Percentiles rank a stretch among this genome's conserved stretches.
These are phyloP conservation scores for Caloboletus firmus DNA, from an alignment of 1,284 basidiomycete genomes.

Conservation along the genomic window DNA sequence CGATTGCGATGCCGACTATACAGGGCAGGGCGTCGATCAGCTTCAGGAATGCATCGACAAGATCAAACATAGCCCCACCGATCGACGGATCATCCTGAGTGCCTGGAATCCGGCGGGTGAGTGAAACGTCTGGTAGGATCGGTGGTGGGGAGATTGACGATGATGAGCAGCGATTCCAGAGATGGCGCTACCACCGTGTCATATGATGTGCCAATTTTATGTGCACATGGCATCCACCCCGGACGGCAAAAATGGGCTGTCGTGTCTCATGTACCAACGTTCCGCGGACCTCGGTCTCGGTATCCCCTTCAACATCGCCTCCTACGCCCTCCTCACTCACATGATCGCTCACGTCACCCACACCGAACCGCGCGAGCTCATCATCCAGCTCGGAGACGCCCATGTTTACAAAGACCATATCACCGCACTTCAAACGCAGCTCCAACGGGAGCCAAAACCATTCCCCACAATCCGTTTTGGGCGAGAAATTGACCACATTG, in stretches of 20 bases:
- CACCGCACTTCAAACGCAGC: constrained; percentile 80
- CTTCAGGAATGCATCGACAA: constrained; percentile 85
- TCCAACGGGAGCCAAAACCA: constrained; percentile 72
- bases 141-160: neutral
- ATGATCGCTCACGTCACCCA: constrained; percentile 93
- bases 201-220: constrained; percentile 99
- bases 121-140: constrained; percentile 15
- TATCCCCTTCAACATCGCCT: constrained; percentile 98
- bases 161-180: constrained; percentile 69
- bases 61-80: constrained; percentile 92
- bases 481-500: constrained; percentile 66
- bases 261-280: constrained; percentile 97
- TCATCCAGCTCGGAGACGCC: constrained; percentile 94
- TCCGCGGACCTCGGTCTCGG: constrained; percentile 97
- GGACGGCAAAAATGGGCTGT: constrained; percentile 69
- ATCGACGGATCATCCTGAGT: constrained; percentile 92
- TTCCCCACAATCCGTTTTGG: constrained; percentile 85
- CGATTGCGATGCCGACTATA: constrained; percentile 82
- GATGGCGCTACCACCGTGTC: constrained; percentile 98
- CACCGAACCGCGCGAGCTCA: constrained; percentile 84
- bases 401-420: constrained; percentile 96
- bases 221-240: constrained; percentile 76
- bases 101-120: constrained; percentile 97
- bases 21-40: constrained; percentile 92
- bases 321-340: constrained; percentile 93